Conservation (phyloP, 192 early-diverging fungal genomes). For the Podila epicladia region DNA sequence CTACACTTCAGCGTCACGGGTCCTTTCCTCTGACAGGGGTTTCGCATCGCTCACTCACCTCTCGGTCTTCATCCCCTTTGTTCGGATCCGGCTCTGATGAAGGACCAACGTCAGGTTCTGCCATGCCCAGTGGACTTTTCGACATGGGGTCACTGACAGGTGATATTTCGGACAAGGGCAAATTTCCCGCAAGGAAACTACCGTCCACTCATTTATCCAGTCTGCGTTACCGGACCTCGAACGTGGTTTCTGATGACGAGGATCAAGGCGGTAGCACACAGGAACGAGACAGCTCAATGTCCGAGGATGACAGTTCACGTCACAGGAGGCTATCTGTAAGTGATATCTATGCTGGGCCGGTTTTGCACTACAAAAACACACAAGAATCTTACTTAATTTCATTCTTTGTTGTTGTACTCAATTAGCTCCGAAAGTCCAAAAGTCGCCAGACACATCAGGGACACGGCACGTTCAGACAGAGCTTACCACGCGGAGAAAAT, state of each 20-base stretch:
- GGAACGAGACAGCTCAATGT: background rate
- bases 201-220: background rate
- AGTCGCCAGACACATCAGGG: background rate
- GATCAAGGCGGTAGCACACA: background rate
- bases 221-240: background rate
- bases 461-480: background rate
- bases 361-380: no score
- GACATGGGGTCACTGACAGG: conserved; percentile 13
- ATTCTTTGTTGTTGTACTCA: background rate
- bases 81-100: background rate
- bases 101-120: background rate
- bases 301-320: background rate
- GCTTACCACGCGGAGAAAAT: background rate
- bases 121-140: background rate
- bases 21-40: conserved; percentile 11
- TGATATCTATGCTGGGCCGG: background rate
- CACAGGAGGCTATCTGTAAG: background rate
- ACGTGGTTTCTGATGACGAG: background rate
- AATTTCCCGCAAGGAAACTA: background rate
- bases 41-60: background rate
- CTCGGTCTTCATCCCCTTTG: background rate
- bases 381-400: background rate
- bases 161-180: conserved; percentile 9
- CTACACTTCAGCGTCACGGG: background rate
- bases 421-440: background rate